Evolutionary conservation across 23 red algal species (phyloP), one percentile per base, ranked within the genome.

Genomic region (Gracilaria gracilis): DNA sequence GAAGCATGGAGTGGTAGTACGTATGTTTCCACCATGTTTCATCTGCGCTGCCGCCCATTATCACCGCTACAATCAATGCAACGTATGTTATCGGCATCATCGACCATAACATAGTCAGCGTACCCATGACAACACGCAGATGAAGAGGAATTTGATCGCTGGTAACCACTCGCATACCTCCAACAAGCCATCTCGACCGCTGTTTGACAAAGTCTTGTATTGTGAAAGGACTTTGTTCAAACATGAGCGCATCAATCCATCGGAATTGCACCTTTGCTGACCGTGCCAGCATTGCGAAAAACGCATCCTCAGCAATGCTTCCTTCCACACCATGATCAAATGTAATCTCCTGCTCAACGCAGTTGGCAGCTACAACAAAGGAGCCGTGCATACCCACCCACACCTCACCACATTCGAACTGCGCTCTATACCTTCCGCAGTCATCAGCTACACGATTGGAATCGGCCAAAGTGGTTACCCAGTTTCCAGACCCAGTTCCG

Each of bases 381-480:
- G 92, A 94, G 64, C 92, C 92, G 64, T 94, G 92, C 92, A 94
- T 94, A 23, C 92, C 92, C 9, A 94, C 92, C 92, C 92, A 94
- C 1, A 82, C 83, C 83, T 94, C 92, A 23, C 92, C 75, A 27
- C 70, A 67, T 35, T 82, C 82, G 51, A 78, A 94, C 83, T 94
- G 92, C 48, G 88, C 37, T 47, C 83, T 49, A 55, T 88, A 94
- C 42, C 92, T 70, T 29, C 92, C 92, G 32, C 81, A 87, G 48
- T 88, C 92, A 72, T 94, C 92, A 27, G 92, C 81, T 0, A 94
- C 92, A 21, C 92, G 82, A 66, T 59, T 67, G 32, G 92, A 94
- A 62, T 94, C 92, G 28, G 92, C 92, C 29, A 94, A 73, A 31
- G 92, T 94, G 1, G 92, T 94, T 34, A 94, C 27, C 92, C 92